These are phyloP conservation scores for Mycena galericulata DNA, from an alignment of 768 basidiomycete species.

Conservation along the genomic window DNA sequence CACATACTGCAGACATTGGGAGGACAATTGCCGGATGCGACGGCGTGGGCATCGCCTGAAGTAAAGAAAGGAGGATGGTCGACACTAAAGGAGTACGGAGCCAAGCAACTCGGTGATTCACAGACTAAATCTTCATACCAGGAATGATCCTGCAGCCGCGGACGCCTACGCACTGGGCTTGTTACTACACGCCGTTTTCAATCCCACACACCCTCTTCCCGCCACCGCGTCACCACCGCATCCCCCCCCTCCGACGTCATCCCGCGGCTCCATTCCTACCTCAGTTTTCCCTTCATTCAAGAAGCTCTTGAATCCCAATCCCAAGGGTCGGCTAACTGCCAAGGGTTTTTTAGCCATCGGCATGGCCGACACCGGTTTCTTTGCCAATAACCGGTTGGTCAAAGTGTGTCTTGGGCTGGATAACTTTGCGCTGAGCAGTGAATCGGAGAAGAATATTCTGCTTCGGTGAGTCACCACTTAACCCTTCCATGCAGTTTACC, in stretches of 20 bases:
- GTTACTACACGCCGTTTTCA: constrained; percentile 88
- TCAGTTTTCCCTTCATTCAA: constrained; percentile 86
- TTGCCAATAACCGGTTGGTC: constrained; percentile 83
- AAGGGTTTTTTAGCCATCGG: constrained; percentile 85
- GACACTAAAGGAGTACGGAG: constrained; percentile 80
- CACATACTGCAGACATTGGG: constrained; percentile 69
- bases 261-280: constrained; percentile 81
- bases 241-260: constrained; percentile 80
- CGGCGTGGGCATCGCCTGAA: constrained; percentile 81
- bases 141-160: constrained; percentile 67
- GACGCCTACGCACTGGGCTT: constrained; percentile 93
- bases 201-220: constrained; percentile 80
- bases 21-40: constrained; percentile 70
- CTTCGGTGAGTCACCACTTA: constrained; percentile 64
- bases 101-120: background rate
- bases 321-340: constrained; percentile 80
- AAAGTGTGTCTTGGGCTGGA: constrained; percentile 89
- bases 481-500: constrained; percentile 8
- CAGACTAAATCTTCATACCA: constrained; percentile 36
- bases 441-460: constrained; percentile 80
- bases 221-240: constrained; percentile 78
- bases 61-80: constrained; percentile 91
- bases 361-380: constrained; percentile 88
- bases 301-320: constrained; percentile 90
- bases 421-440: constrained; percentile 83